Evolutionary conservation across 257 asterid species (phyloP).

Genomic region (Fraxinus quadrangulata): DNA sequence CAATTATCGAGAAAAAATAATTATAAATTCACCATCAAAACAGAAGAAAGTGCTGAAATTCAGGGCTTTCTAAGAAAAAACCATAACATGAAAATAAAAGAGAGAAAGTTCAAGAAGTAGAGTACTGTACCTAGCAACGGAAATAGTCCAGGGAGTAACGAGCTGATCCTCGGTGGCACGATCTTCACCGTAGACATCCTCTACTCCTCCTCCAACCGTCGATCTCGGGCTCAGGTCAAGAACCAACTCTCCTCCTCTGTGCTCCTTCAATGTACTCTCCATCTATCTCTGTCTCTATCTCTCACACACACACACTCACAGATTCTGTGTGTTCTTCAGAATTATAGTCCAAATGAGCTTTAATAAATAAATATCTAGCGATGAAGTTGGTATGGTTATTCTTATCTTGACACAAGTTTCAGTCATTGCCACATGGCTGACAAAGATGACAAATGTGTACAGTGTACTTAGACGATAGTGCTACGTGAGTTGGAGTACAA

Average conservation of each 20-base stretch:
- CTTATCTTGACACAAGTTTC: neutral
- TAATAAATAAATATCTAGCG: too few species aligned
- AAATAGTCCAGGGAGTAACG: constrained; percentile 75
- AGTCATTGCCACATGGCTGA: neutral
- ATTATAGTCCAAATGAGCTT: too few species aligned
- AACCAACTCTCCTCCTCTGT: constrained; percentile 76
- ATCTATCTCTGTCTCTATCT: constrained; percentile 29
- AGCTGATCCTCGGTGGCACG: constrained; percentile 82
- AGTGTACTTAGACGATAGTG: too few species aligned
- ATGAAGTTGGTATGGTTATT: neutral
- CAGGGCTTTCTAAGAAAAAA: neutral
- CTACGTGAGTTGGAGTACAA: too few species aligned
- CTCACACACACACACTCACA: neutral
- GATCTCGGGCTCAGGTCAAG: constrained; percentile 73
- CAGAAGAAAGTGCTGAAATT: neutral
- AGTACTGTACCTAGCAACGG: constrained; percentile 60
- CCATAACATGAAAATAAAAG: neutral
- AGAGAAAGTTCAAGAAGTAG: neutral
- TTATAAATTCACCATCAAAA: neutral
- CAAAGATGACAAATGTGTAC: too few species aligned
- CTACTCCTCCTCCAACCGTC: constrained; percentile 82
- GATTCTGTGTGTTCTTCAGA: neutral
- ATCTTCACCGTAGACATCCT: constrained; percentile 87
- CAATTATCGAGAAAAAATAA: too few species aligned
- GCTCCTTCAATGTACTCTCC: constrained; percentile 62